Percentiles rank a stretch among this genome's conserved stretches.
These are phyloP conservation scores for Gnaphalium uliginosum DNA, from an alignment of 129 eudicot species.

Conservation along the genomic window DNA sequence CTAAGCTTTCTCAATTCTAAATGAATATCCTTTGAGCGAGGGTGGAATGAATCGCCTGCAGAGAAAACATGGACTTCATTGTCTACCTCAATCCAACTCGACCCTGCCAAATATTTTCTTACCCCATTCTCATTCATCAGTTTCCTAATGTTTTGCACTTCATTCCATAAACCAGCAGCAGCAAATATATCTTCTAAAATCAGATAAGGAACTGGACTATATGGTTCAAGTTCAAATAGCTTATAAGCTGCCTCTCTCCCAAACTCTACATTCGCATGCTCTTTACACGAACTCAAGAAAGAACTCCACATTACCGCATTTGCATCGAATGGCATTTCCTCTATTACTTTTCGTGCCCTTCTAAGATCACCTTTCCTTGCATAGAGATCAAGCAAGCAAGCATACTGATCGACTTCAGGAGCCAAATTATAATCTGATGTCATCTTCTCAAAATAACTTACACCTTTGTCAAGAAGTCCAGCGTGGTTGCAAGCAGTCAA, in stretches of 20 bases:
- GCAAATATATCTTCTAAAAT: conserved; percentile 36
- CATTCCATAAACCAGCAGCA: conserved; percentile 47
- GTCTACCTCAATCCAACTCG: conserved; percentile 51
- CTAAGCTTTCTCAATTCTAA: conserved; percentile 30
- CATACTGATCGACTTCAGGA: conserved; percentile 48
- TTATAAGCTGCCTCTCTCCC: conserved; percentile 44
- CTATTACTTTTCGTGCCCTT: conserved; percentile 39
- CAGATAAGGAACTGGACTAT: conserved; percentile 43
- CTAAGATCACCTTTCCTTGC: conserved; percentile 47
- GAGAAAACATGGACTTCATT: conserved; percentile 27
- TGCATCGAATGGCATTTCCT: conserved; percentile 43
- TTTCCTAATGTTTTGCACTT: conserved; percentile 34
- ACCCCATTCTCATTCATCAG: conserved; percentile 39
- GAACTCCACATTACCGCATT: conserved; percentile 52
- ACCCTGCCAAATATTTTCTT: conserved; percentile 34
- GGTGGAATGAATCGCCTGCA: conserved; percentile 30
- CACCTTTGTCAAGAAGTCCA: conserved; percentile 44
- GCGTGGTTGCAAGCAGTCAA: conserved; percentile 51
- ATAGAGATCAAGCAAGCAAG: conserved; percentile 52
- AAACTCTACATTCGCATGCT: conserved; percentile 44
- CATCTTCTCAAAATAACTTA: conserved; percentile 44
- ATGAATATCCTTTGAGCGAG: conserved; percentile 21
- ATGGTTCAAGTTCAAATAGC: conserved; percentile 40
- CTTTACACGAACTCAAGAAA: conserved; percentile 49
- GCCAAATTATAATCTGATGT: conserved; percentile 35